Conservation (phyloP, 2,329 filamentous ascomycete genomes). For the Exophiala sp. region DNA sequence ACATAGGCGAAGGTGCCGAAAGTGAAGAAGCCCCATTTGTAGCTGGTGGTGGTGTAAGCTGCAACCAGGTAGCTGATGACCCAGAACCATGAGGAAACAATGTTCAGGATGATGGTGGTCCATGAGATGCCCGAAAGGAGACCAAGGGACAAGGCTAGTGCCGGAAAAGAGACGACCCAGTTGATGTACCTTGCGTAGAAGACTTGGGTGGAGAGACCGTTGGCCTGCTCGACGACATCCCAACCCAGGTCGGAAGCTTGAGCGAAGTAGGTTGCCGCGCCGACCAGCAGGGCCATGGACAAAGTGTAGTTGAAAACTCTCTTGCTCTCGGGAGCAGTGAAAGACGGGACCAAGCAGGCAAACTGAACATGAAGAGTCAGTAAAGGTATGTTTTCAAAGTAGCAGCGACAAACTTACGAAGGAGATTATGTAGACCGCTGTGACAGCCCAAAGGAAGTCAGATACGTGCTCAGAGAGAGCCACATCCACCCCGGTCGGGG, state of each 20-base stretch:
- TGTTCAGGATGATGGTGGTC: constrained; percentile 53
- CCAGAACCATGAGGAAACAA: constrained; percentile 52
- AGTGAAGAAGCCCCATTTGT: constrained; percentile 59
- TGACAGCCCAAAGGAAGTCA: constrained; percentile 56
- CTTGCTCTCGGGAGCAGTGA: constrained; percentile 46
- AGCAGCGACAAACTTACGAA: constrained; percentile 38
- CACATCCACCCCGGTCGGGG: constrained; percentile 38
- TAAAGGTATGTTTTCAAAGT: background rate
- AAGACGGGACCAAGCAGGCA: constrained; percentile 40
- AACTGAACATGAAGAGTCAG: constrained; percentile 33
- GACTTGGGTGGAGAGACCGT: constrained; percentile 47
- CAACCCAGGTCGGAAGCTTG: constrained; percentile 53
- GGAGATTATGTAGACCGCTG: constrained; percentile 47
- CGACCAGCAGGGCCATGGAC: constrained; percentile 48
- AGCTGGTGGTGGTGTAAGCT: constrained; percentile 48
- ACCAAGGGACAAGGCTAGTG: constrained; percentile 46
- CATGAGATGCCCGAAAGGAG: constrained; percentile 54
- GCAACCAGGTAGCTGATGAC: constrained; percentile 50
- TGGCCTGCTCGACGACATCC: constrained; percentile 38
- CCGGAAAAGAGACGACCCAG: constrained; percentile 53
- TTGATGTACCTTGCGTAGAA: constrained; percentile 57
- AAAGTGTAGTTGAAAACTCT: constrained; percentile 58
- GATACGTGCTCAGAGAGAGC: constrained; percentile 47
- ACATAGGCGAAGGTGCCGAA: constrained; percentile 51
- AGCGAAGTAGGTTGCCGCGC: constrained; percentile 51